Conservation (phyloP, 345 rosid species). For the Erysimum cheiranthoides region DNA sequence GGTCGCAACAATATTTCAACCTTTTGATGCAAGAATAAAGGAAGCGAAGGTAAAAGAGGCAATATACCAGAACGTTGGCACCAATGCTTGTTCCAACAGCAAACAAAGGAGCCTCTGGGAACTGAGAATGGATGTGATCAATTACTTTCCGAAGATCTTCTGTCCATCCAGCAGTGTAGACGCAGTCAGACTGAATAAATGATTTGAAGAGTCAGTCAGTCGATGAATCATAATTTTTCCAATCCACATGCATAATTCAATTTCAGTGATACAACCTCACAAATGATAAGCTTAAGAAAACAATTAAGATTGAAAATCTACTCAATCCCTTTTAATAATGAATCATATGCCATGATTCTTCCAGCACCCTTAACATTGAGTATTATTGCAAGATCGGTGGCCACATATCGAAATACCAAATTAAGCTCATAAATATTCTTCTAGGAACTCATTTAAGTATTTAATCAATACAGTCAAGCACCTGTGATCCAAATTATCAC, state of each 20-base stretch:
- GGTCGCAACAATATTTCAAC: not conserved
- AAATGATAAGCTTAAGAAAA: not conserved
- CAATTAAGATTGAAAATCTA: not conserved
- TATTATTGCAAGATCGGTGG: not conserved
- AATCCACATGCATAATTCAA: constrained; percentile 14
- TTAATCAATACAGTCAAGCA: not conserved
- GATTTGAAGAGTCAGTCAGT: constrained; percentile 14
- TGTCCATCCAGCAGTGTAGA: constrained; percentile 96
- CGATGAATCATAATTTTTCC: not conserved
- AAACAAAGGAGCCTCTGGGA: constrained; percentile 82
- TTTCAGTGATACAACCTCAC: constrained; percentile 1
- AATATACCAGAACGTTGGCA: constrained; percentile 80
- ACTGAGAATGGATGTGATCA: constrained; percentile 62
- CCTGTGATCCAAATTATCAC: not conserved
- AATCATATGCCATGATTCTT: constrained; percentile 14
- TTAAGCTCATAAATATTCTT: not conserved
- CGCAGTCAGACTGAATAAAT: constrained; percentile 74
- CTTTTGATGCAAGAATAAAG: constrained; percentile 14
- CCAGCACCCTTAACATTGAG: not conserved
- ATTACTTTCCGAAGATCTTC: constrained; percentile 71
- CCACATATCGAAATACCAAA: not conserved
- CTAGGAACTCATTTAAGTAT: not conserved
- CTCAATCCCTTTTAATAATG: not conserved
- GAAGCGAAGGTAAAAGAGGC: not conserved
- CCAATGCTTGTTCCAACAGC: constrained; percentile 94